Evolutionary conservation across 805 yeast genomes (phyloP).

Genomic region (Barnettozyma californica): DNA sequence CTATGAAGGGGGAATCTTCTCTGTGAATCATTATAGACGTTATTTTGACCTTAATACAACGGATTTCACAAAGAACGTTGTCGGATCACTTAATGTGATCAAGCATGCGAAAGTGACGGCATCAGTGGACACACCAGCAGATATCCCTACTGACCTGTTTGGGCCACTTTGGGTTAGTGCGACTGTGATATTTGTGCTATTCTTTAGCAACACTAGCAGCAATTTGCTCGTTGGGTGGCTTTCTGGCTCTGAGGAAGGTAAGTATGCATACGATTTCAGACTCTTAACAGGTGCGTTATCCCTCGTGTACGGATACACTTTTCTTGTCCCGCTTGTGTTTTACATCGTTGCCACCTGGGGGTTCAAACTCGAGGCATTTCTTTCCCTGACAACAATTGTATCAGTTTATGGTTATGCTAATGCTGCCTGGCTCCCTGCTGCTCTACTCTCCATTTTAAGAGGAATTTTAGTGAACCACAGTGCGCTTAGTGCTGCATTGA

Average conservation of each 20-base stretch:
- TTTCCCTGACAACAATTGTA: slow-evolving; percentile 52
- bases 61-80: slow-evolving; percentile 52
- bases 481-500: slow-evolving; percentile 41
- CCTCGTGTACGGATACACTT: slow-evolving; percentile 71
- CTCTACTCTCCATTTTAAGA: slow-evolving; percentile 53
- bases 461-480: slow-evolving; percentile 45
- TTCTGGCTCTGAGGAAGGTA: slow-evolving; percentile 31
- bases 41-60: slow-evolving; percentile 66
- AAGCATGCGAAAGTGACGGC: background rate
- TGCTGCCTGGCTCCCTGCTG: slow-evolving; percentile 80
- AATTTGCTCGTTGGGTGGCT: slow-evolving; percentile 53
- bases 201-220: slow-evolving; percentile 69
- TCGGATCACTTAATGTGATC: slow-evolving; percentile 51
- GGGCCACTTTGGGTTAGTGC: slow-evolving; percentile 92
- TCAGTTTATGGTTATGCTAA: slow-evolving; percentile 85
- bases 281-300: slow-evolving; percentile 63
- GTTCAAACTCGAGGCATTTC: slow-evolving; percentile 45
- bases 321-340: slow-evolving; percentile 53
- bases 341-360: slow-evolving; percentile 48
- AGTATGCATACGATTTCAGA: slow-evolving; percentile 55
- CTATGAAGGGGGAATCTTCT: slow-evolving; percentile 43
- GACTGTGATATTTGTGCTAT: slow-evolving; percentile 67
- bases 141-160: slow-evolving; percentile 50
- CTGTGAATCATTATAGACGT: slow-evolving; percentile 53
- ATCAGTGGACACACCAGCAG: background rate